Conservation (phyloP, 495 filamentous ascomycete genomes). For the Hypoxylon lienhwacheense region DNA sequence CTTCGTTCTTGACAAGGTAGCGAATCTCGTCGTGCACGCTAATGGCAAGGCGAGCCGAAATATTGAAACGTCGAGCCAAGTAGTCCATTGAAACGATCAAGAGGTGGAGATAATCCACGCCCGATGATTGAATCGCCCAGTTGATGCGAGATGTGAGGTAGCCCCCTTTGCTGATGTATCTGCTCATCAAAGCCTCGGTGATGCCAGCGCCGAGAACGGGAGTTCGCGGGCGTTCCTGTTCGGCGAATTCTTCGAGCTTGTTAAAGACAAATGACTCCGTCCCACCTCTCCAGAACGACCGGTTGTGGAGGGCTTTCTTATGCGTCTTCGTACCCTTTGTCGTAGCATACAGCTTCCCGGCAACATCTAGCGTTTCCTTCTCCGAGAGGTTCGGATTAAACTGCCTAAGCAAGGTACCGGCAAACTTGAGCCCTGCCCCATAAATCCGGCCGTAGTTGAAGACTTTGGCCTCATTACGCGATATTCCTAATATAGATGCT, state of each 20-base stretch:
- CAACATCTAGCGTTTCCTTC: constrained; percentile 69
- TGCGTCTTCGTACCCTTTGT: constrained; percentile 84
- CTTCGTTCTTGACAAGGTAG: constrained; percentile 82
- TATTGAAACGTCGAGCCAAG: constrained; percentile 80
- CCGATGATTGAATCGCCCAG: constrained; percentile 97
- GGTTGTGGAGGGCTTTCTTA: constrained; percentile 67
- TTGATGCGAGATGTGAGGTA: constrained; percentile 98
- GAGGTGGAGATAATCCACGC: constrained; percentile 96
- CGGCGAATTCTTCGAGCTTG: constrained; percentile 92
- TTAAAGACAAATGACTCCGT: constrained; percentile 99
- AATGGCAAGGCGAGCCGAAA: constrained; percentile 81
- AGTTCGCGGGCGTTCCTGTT: constrained; percentile 87
- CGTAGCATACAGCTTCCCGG: constrained; percentile 76
- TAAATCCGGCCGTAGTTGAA: constrained; percentile 99
- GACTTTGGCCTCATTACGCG: constrained; percentile 91
- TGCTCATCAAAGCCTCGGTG: constrained; percentile 87
- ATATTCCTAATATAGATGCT: constrained; percentile 87
- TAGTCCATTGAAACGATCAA: constrained; percentile 95
- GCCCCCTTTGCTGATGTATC: constrained; percentile 83
- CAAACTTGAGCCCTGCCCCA: constrained; percentile 92
- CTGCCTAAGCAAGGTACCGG: constrained; percentile 82
- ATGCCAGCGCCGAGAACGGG: constrained; percentile 96
- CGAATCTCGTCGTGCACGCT: constrained; percentile 98
- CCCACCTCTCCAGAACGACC: constrained; percentile 91
- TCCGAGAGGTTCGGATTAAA: constrained; percentile 88